Percentiles rank a stretch among this genome's conserved stretches.
These are phyloP conservation scores for Hippophae gyantsensis DNA, from an alignment of 306 rosid genomes.

Conservation along the genomic window DNA sequence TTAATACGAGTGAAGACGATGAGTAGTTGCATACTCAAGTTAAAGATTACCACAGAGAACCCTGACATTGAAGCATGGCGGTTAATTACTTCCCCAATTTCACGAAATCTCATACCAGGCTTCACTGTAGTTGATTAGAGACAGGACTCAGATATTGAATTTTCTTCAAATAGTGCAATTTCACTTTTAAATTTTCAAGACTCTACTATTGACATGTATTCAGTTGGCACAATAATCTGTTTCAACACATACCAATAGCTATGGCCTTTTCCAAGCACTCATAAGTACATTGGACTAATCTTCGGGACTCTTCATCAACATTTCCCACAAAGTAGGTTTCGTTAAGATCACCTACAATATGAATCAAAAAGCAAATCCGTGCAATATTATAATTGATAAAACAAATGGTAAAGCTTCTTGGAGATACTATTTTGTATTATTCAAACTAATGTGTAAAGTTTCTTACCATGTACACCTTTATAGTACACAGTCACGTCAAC, in stretches of 20 bases:
- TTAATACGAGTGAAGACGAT: conserved; percentile 8
- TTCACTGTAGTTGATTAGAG: conserved; percentile 47
- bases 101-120: conserved; percentile 92
- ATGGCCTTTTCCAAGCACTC: conserved; percentile 96
- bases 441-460: not conserved
- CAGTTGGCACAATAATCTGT: not conserved
- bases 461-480: conserved; percentile 84
- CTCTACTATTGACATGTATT: not conserved
- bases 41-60: conserved; percentile 73
- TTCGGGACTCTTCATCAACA: conserved; percentile 72
- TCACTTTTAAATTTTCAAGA: not conserved
- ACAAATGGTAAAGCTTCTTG: not conserved
- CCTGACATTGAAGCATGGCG: conserved; percentile 79
- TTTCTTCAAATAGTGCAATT: not conserved
- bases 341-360: conserved; percentile 75
- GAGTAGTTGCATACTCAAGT: conserved; percentile 4
- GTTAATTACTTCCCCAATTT: conserved; percentile 82
- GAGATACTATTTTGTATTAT: not conserved
- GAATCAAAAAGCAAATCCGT: conserved; percentile 10
- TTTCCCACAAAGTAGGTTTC: conserved; percentile 95
- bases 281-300: conserved; percentile 70
- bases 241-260: conserved; percentile 56
- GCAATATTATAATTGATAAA: not conserved
- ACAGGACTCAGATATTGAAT: conserved; percentile 12
- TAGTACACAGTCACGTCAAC: conserved; percentile 78